Conservation (phyloP, 805 yeast genomes). For the Teunomyces atbi region DNA sequence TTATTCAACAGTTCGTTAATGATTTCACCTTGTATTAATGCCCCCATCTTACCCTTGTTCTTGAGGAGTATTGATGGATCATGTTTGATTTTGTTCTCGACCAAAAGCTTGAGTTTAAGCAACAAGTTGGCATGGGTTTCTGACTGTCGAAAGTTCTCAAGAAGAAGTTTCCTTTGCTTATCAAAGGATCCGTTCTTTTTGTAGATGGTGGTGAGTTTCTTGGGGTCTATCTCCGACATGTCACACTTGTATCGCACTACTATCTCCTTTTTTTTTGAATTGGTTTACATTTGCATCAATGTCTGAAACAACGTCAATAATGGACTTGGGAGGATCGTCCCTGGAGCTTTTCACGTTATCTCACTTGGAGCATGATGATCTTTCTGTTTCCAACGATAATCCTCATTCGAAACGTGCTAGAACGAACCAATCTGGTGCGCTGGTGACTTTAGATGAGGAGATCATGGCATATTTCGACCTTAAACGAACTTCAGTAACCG, state of each 20-base stretch:
- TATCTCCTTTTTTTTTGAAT: not conserved
- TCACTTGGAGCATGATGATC: not conserved
- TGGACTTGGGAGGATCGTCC: constrained; percentile 1
- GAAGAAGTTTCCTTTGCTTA: constrained; percentile 38
- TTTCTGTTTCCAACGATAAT: not conserved
- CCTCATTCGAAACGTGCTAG: not conserved
- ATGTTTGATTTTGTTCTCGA: constrained; percentile 44
- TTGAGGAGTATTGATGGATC: constrained; percentile 49
- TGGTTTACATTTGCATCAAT: not conserved
- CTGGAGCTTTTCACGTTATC: not conserved
- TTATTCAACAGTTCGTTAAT: constrained; percentile 26
- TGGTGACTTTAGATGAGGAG: not conserved
- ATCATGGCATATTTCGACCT: constrained; percentile 7
- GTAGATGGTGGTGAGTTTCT: constrained; percentile 39
- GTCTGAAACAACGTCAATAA: not conserved
- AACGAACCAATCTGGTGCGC: not conserved
- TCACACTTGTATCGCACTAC: not conserved
- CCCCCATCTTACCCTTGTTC: constrained; percentile 51
- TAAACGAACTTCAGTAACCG: constrained; percentile 7
- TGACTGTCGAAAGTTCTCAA: constrained; percentile 43
- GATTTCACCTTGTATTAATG: constrained; percentile 52
- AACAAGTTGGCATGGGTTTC: constrained; percentile 42
- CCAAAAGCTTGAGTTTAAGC: constrained; percentile 38
- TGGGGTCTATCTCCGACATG: constrained; percentile 26
- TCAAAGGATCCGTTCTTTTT: constrained; percentile 53